Percentiles rank a stretch among this genome's conserved stretches.
Evolutionary conservation across 2,329 filamentous ascomycete genomes (phyloP).

Genomic region (Stemphylium lycopersici): DNA sequence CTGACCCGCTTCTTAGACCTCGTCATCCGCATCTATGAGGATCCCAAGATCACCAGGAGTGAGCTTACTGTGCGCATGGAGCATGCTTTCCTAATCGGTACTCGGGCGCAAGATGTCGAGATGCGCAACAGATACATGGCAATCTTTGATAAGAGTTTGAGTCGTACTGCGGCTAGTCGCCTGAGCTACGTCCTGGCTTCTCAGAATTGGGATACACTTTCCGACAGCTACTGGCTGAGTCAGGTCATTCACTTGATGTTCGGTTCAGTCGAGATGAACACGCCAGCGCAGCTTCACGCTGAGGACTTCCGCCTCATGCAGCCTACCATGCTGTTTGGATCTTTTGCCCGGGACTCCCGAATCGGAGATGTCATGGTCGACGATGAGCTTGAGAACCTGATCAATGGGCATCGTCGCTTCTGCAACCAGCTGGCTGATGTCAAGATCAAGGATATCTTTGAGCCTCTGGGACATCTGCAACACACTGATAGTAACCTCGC

Average conservation of each 20-base stretch:
- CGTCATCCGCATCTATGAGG: conserved; percentile 97
- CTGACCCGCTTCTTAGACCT: conserved; percentile 93
- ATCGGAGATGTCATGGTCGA: conserved; percentile 74
- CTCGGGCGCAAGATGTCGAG: conserved; percentile 88
- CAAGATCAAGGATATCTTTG: conserved; percentile 84
- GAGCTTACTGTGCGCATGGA: conserved; percentile 97
- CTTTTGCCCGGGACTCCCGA: conserved; percentile 73
- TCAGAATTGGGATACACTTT: conserved; percentile 96
- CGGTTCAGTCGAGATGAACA: conserved; percentile 85
- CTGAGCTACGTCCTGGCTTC: conserved; percentile 86
- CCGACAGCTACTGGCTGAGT: conserved; percentile 94
- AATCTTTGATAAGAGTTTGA: conserved; percentile 93
- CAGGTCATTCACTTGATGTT: conserved; percentile 94
- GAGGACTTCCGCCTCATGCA: conserved; percentile 85
- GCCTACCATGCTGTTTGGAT: conserved; percentile 73
- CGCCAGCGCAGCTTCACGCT: conserved; percentile 75
- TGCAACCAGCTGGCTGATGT: conserved; percentile 82
- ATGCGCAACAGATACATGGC: conserved; percentile 97
- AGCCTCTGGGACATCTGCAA: conserved; percentile 89
- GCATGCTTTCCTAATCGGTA: conserved; percentile 96
- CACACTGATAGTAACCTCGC: conserved; percentile 83
- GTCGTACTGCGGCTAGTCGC: conserved; percentile 87
- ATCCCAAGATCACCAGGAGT: conserved; percentile 91
- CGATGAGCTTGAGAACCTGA: conserved; percentile 79
- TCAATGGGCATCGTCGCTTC: conserved; percentile 82